Evolutionary conservation across 345 rosid species (phyloP).

Genomic region (Cardamine occulta): DNA sequence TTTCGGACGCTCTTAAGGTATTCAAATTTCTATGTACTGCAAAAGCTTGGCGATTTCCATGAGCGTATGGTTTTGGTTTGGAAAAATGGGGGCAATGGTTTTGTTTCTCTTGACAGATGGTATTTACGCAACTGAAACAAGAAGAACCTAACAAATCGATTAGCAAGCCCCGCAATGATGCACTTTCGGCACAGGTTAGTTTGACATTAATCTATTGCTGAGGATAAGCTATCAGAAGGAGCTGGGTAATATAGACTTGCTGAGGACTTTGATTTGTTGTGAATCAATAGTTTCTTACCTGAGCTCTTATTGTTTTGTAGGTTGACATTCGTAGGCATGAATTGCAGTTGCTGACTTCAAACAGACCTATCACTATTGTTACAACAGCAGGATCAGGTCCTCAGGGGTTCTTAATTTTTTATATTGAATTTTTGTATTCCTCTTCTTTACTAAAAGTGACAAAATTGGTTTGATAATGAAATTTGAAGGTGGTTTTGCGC

Average conservation of each 20-base stretch:
- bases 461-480: neutral
- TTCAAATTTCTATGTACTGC: neutral
- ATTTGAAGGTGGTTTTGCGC: neutral
- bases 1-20: slow-evolving; percentile 85
- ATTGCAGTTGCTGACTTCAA: slow-evolving; percentile 60
- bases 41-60: slow-evolving; percentile 3
- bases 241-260: neutral
- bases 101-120: slow-evolving; percentile 50
- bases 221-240: neutral
- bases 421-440: neutral
- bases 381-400: slow-evolving; percentile 72
- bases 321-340: slow-evolving; percentile 74
- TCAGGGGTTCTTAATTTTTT: neutral
- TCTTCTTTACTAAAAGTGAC: neutral
- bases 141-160: slow-evolving; percentile 56
- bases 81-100: slow-evolving; percentile 24
- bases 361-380: slow-evolving; percentile 68
- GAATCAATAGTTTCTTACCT: neutral
- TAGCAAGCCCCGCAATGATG: slow-evolving; percentile 62
- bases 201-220: neutral
- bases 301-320: slow-evolving; percentile 46
- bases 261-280: slow-evolving; percentile 3
- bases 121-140: slow-evolving; percentile 56
- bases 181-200: slow-evolving; percentile 78
- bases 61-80: slow-evolving; percentile 4